Evolutionary conservation across 2,329 filamentous ascomycete genomes (phyloP).

Genomic region (Beauveria sp.): DNA sequence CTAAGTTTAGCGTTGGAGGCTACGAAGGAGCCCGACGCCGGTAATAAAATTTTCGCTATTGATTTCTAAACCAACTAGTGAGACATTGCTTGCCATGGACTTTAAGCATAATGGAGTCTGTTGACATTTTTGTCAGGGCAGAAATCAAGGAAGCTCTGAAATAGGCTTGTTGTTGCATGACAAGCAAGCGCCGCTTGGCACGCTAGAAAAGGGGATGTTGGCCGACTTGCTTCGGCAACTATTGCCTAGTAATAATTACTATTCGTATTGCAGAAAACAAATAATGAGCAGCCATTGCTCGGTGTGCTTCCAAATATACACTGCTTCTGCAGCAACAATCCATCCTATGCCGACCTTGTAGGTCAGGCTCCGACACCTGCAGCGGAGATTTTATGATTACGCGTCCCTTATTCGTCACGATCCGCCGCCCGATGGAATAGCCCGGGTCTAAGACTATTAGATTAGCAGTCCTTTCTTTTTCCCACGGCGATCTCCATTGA

Average conservation of each 20-base stretch:
- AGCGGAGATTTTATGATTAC: no score
- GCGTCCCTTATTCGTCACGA: background rate
- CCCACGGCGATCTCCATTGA: background rate
- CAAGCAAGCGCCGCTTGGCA: background rate
- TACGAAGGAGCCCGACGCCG: background rate
- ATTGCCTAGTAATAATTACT: no score
- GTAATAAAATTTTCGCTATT: no score
- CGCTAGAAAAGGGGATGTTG: background rate
- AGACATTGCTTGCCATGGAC: background rate
- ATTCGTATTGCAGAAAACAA: background rate
- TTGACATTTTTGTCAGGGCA: background rate
- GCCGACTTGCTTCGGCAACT: background rate
- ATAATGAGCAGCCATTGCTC: no score
- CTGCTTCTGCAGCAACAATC: no score
- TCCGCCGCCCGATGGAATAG: background rate
- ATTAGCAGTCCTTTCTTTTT: background rate
- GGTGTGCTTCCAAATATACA: no score
- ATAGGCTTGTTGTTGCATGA: background rate
- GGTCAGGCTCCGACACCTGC: no score
- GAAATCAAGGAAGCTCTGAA: background rate
- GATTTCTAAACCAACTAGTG: background rate
- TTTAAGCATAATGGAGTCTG: background rate
- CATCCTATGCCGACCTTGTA: no score
- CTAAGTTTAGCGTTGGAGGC: no score
- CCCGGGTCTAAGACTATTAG: background rate